phyloP scores from a whole-genome alignment of 305 asterid genomes.

The Caryopteris hybrid region DNA sequence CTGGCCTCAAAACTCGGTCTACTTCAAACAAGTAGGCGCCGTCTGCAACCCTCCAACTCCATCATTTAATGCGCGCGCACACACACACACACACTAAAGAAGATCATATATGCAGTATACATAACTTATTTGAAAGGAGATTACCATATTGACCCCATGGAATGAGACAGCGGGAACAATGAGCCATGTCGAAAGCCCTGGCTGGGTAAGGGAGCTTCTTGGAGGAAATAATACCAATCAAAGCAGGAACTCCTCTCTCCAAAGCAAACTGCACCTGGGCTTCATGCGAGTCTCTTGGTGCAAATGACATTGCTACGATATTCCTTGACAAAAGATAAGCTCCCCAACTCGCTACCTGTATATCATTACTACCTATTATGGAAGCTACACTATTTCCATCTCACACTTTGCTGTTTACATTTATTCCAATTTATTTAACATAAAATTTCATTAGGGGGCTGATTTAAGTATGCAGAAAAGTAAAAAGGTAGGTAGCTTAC shows the following conservation, averaged over 20 bases:
- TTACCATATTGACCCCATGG: constrained; percentile 49
- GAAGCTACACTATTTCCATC: too few species aligned
- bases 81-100: too few species aligned
- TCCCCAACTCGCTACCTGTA: constrained; percentile 59
- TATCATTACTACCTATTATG: background rate
- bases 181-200: constrained; percentile 49
- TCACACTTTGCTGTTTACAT: too few species aligned
- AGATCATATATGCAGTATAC: background rate
- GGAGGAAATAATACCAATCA: constrained; percentile 47
- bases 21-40: constrained; percentile 60
- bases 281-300: constrained; percentile 48
- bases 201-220: constrained; percentile 49
- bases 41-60: constrained; percentile 9
- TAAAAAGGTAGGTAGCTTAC: constrained; percentile 7
- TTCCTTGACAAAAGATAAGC: constrained; percentile 40
- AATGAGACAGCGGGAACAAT: constrained; percentile 52
- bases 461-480: too few species aligned
- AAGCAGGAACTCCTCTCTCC: constrained; percentile 47
- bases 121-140: background rate
- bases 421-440: too few species aligned
- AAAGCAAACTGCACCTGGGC: constrained; percentile 53
- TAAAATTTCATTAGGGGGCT: too few species aligned
- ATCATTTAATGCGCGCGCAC: too few species aligned
- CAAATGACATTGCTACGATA: constrained; percentile 44
- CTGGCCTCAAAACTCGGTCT: constrained; percentile 50